These are phyloP conservation scores for Dictyostelium capitatum DNA, from an alignment of 78 protist species.

Conservation along the genomic window DNA sequence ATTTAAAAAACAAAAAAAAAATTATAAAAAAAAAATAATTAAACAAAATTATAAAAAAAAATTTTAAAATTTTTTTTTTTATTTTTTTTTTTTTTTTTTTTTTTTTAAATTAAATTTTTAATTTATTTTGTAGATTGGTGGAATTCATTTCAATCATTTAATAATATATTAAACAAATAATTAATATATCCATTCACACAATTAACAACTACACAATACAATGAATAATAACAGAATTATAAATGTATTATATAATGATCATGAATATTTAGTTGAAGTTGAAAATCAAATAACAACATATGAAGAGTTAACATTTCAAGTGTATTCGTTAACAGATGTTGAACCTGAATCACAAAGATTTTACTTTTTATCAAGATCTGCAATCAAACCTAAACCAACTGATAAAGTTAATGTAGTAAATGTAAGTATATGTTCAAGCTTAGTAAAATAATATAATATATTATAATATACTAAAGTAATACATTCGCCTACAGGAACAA, in stretches of 20 bases:
- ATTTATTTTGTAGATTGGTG: too few relatives aligned
- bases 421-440: too few relatives aligned
- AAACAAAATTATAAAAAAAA: background rate
- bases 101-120: too few relatives aligned
- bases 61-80: background rate
- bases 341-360: background rate
- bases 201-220: too few relatives aligned
- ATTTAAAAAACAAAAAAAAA: background rate
- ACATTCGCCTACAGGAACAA: too few relatives aligned
- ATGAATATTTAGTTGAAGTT: conserved; percentile 9
- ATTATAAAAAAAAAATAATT: background rate
- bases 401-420: conserved; percentile 6
- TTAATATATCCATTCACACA: too few relatives aligned
- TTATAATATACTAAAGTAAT: background rate
- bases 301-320: conserved; percentile 25
- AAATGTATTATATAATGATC: conserved; percentile 9
- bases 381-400: background rate
- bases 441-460: background rate
- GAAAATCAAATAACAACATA: conserved; percentile 6
- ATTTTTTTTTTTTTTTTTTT: background rate
- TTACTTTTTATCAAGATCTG: background rate
- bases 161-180: too few relatives aligned
- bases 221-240: background rate
- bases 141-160: too few relatives aligned
- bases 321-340: conserved; percentile 9